These are phyloP conservation scores for Naganishia liquefaciens DNA, from an alignment of 1,284 basidiomycete species.

Conservation along the genomic window DNA sequence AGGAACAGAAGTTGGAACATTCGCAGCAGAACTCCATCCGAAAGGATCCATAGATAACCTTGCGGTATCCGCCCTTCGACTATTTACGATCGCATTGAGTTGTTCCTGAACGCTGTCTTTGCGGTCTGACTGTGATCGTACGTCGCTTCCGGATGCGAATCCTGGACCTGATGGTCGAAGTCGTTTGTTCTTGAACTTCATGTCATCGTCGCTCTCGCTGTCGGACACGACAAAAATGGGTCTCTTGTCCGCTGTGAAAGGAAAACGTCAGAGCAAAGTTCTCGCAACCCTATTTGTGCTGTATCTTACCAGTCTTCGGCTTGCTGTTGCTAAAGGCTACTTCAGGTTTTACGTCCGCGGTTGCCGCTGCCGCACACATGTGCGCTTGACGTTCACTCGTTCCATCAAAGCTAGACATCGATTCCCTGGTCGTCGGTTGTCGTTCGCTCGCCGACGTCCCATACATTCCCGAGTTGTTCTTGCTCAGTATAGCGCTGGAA, in stretches of 20 bases:
- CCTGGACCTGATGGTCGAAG: constrained; percentile 5
- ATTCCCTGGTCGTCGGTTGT: constrained; percentile 2
- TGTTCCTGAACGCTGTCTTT: not conserved
- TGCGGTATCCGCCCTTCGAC: not conserved
- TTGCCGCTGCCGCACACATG: not conserved
- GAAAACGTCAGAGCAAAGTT: no score
- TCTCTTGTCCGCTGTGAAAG: not conserved
- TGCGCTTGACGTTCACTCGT: constrained; percentile 11
- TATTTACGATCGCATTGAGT: constrained; percentile 12
- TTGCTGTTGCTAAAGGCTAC: constrained; percentile 20
- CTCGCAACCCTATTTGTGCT: no score
- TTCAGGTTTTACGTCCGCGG: constrained; percentile 1
- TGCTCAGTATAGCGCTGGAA: constrained; percentile 15
- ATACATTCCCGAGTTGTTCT: constrained; percentile 16
- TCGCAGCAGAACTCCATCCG: constrained; percentile 2
- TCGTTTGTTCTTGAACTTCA: constrained; percentile 21
- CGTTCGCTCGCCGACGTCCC: constrained; percentile 7
- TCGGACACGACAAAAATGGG: constrained; percentile 23
- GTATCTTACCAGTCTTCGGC: not conserved
- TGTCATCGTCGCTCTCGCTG: constrained; percentile 20
- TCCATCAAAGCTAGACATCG: not conserved
- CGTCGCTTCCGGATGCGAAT: not conserved
- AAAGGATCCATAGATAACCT: not conserved
- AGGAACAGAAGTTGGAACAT: not conserved
- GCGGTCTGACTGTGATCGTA: not conserved